Percentiles rank a stretch among this genome's conserved stretches.
phyloP scores from a whole-genome alignment of 768 basidiomycete species.

The Rhizopogon vulgaris region DNA sequence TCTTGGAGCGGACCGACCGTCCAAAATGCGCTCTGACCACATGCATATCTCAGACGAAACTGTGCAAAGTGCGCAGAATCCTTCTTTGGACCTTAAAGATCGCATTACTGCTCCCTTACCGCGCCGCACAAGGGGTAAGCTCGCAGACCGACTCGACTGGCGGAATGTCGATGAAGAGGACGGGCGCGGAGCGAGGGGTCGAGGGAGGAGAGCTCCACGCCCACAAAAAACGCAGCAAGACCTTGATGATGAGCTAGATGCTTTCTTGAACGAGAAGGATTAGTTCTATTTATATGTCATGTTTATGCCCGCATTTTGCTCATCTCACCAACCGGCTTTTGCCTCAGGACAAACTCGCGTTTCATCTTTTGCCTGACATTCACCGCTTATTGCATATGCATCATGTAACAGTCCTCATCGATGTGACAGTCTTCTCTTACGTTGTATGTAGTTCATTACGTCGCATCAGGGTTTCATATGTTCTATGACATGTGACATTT shows the following conservation, averaged over 20 bases:
- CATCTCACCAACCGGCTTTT: neutral
- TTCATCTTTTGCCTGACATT: too few species aligned
- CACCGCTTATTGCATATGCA: neutral
- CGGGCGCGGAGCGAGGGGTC: constrained; percentile 21
- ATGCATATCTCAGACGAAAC: constrained; percentile 42
- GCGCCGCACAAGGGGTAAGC: constrained; percentile 26
- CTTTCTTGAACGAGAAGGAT: constrained; percentile 56
- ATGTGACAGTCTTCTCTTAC: neutral
- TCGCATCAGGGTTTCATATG: neutral
- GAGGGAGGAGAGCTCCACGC: constrained; percentile 34
- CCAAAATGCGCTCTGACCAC: constrained; percentile 66
- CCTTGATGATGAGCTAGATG: constrained; percentile 78
- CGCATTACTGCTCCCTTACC: constrained; percentile 43
- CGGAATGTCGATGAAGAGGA: constrained; percentile 18
- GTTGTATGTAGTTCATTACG: neutral
- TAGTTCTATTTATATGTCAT: constrained; percentile 13
- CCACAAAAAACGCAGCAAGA: constrained; percentile 64
- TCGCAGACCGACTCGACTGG: constrained; percentile 14
- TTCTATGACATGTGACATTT: neutral
- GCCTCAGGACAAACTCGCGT: neutral
- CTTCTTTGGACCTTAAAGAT: constrained; percentile 32
- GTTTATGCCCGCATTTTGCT: neutral
- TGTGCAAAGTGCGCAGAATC: constrained; percentile 47
- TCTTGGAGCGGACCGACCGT: constrained; percentile 48
- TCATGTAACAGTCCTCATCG: neutral